Base-by-base conservation (phyloP, 1,284 basidiomycete genomes). In the Tilletiaria anomala region DNA sequence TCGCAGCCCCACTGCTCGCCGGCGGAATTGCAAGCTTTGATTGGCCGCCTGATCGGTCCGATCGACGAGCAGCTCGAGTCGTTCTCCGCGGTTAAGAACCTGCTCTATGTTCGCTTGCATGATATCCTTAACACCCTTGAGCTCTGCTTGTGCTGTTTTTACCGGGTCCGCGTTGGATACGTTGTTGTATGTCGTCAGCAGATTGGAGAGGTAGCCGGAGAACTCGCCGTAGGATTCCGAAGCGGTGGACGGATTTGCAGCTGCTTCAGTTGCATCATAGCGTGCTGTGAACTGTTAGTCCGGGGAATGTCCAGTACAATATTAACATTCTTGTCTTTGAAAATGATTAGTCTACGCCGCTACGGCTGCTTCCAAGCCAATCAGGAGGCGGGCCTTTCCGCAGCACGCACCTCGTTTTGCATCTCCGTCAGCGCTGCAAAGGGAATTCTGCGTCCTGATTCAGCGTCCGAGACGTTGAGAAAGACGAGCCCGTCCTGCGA, bases 31-130 rank as follows among this genome's bases (percentile, higher is more conserved):
- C n/a, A 85, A 83, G 5, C 89, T 87, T 69, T 97, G 89, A 20
- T 80, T 81, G 2, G 86, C 84, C 76, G 96, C 86, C 45, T 78
- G 83, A 66, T 96, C 89, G 22, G 91, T 97, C 74, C 96, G 89
- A 73, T 96, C 87, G 34, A 97, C 83, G 32, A 99, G 75, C 16
- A 96, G 73, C 65, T 96, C 91, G 58, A 99, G 87, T 43, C 91
- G 75, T 68, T 99, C 93, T 6, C 91, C 93, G 32, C 93, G 75
- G 44, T 77, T 82, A 31, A 99, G 75, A 54, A 97, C 93, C 69
- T 87, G 82, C 37, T 66, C 65, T 1, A 68, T 55, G 32, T 68
- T 68, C 35, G 67, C 48, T 8, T 93, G 88, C 87, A 94, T 93
- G 69, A 94, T 87, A 57, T 91, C 83, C 69, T 94, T 94, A 37